Conservation (phyloP, 1,139 yeast genomes). For the Hansenula anomala region DNA sequence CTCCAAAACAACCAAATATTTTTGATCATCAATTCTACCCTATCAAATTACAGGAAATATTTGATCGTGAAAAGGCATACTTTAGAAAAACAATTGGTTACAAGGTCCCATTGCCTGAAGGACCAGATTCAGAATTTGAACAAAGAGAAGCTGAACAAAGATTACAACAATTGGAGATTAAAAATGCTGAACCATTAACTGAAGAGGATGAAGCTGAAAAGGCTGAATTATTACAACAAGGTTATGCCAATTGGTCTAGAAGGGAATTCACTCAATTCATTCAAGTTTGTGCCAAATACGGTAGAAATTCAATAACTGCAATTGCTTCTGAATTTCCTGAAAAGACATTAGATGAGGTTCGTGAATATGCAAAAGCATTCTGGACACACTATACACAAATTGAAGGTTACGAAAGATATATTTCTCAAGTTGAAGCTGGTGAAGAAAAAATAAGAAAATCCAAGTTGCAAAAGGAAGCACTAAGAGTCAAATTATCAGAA, state of each 20-base stretch:
- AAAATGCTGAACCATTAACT: slow-evolving; percentile 59
- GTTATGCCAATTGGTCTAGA: slow-evolving; percentile 66
- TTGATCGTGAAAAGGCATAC: slow-evolving; percentile 62
- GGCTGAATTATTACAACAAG: slow-evolving; percentile 48
- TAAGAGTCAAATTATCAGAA: slow-evolving; percentile 57
- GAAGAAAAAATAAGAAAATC: slow-evolving; percentile 61
- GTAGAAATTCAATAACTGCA: slow-evolving; percentile 56
- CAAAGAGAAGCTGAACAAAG: slow-evolving; percentile 49
- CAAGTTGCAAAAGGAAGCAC: slow-evolving; percentile 60
- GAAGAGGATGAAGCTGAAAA: slow-evolving; percentile 62
- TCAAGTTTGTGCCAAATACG: slow-evolving; percentile 56
- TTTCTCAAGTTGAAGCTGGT: slow-evolving; percentile 68
- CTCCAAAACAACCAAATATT: slow-evolving; percentile 64
- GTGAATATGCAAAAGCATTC: slow-evolving; percentile 60
- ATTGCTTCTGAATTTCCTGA: slow-evolving; percentile 56
- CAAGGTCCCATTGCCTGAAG: slow-evolving; percentile 42
- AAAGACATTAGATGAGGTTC: slow-evolving; percentile 63
- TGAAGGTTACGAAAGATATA: slow-evolving; percentile 68
- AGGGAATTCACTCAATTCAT: slow-evolving; percentile 69
- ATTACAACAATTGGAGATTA: slow-evolving; percentile 57
- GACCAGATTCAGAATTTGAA: slow-evolving; percentile 28
- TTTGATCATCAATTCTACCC: slow-evolving; percentile 76
- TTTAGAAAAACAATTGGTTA: slow-evolving; percentile 48
- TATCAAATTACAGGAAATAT: slow-evolving; percentile 51
- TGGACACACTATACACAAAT: slow-evolving; percentile 63